Evolutionary conservation across 768 basidiomycete genomes (phyloP).

Genomic region (Tephrocybe sp.): DNA sequence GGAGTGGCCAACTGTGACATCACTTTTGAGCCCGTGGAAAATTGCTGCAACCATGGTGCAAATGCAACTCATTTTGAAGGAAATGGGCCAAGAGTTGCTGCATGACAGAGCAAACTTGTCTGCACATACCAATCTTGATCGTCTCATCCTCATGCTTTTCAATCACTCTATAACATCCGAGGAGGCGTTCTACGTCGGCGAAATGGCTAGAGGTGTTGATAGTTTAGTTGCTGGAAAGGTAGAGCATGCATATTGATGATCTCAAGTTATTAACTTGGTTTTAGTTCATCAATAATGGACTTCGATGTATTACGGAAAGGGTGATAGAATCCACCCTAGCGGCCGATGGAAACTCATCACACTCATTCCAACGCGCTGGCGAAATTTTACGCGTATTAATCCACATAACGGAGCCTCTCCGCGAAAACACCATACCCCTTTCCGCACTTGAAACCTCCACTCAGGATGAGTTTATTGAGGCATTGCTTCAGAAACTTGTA

Average conservation of each 20-base stretch:
- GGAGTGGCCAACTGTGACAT: conserved; percentile 60
- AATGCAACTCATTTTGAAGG: conserved; percentile 71
- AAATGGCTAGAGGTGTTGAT: conserved; percentile 72
- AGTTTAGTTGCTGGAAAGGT: conserved; percentile 69
- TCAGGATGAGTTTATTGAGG: conserved; percentile 56
- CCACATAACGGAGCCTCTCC: conserved; percentile 64
- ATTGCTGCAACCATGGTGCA: conserved; percentile 79
- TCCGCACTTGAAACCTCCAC: conserved; percentile 49
- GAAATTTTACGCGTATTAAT: conserved; percentile 70
- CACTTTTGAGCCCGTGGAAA: conserved; percentile 79
- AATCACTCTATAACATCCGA: conserved; percentile 73
- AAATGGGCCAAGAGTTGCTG: conserved; percentile 66
- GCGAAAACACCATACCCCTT: conserved; percentile 39
- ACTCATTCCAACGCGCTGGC: conserved; percentile 50
- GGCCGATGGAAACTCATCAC: conserved; percentile 24
- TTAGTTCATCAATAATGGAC: conserved; percentile 75
- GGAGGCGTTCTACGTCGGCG: conserved; percentile 81
- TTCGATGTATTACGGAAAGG: conserved; percentile 60
- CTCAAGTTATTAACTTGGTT: not conserved
- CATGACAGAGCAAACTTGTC: conserved; percentile 50
- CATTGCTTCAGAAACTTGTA: conserved; percentile 44
- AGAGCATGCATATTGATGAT: conserved; percentile 5
- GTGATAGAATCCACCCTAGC: conserved; percentile 33
- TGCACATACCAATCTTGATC: conserved; percentile 64
- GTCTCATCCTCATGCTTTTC: conserved; percentile 64